Conservation (phyloP, 2,329 filamentous ascomycete genomes). For the Trichoderma pleuroti region DNA sequence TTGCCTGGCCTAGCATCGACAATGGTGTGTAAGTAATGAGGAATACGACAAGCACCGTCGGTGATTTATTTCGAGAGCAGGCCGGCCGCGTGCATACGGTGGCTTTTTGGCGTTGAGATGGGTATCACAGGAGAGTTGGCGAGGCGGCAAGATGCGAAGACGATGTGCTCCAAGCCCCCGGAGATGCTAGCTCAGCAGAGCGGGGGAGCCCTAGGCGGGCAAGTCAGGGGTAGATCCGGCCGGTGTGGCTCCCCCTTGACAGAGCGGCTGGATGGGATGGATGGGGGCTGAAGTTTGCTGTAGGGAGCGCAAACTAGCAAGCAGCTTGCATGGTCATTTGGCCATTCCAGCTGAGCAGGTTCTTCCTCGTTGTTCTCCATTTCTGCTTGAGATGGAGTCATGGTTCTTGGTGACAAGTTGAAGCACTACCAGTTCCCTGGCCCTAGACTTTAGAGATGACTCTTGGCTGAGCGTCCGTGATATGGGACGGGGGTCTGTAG, state of each 20-base stretch:
- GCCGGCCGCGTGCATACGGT: neutral
- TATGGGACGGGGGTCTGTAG: neutral
- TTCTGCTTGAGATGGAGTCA: neutral
- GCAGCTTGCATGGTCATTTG: neutral
- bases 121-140: neutral
- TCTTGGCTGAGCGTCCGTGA: neutral
- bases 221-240: slow-evolving; percentile 13
- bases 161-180: neutral
- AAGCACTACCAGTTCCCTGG: neutral
- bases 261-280: neutral
- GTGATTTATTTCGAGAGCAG: neutral
- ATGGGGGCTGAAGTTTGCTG: slow-evolving; percentile 9
- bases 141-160: neutral
- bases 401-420: neutral
- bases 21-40: neutral
- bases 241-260: neutral
- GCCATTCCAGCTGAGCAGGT: neutral
- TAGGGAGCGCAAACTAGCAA: neutral
- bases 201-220: neutral
- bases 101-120: neutral
- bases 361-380: neutral
- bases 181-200: neutral
- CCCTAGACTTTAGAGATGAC: neutral
- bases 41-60: neutral
- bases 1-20: neutral